Base-by-base conservation (phyloP, 768 basidiomycete genomes). In the Baorangia bicolor region DNA sequence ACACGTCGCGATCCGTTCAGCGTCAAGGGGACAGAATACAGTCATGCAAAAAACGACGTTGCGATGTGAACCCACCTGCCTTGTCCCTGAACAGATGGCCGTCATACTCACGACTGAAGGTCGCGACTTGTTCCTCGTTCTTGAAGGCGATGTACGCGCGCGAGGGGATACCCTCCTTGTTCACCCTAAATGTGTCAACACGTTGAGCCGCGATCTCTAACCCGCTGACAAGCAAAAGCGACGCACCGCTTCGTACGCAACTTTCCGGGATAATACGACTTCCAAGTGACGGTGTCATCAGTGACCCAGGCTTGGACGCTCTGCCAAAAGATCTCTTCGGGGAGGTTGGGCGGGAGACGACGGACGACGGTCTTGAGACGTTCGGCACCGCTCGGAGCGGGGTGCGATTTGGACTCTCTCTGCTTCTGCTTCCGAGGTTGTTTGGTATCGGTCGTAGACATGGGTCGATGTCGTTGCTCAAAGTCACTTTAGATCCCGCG, bases 71-170 rank as follows among this genome's bases (percentile, higher is more conserved):
- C 64, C 6, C 48, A 93, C 96, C 96, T 58, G 88, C 80, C 78
- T 94, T 97, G 69, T 98, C 94, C 58, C 88, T 77, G 68, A 96
- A 98, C 23, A 90, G 45, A 74, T 98, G 95, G 0, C 96, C 96
- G 64, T 98, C 92, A 62, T 92, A 99, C 33, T 82, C 93, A 27
- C 78, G 77, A 64, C 90, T 88, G 65, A 98, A 98, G 2, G 68
- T 69, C 4, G 88, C 80, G 16, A 98, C 74, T 12, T 77, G 75
- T 18, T 90, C 90, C 52, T 87, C 84, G 16, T 74, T 81, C 77
- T 84, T 88, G 81, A 99, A 97, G 1, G 87, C 85, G 59, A 97
- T 88, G 69, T 98, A 98, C 13, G 96, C 96, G 39, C 95, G 84
- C 21, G 95, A 94, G 18, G 86, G 79, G 9, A 92, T 74, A 53